Evolutionary conservation across 768 basidiomycete species (phyloP), one percentile per base, ranked within the genome.

Genomic region (Trametes villosa): DNA sequence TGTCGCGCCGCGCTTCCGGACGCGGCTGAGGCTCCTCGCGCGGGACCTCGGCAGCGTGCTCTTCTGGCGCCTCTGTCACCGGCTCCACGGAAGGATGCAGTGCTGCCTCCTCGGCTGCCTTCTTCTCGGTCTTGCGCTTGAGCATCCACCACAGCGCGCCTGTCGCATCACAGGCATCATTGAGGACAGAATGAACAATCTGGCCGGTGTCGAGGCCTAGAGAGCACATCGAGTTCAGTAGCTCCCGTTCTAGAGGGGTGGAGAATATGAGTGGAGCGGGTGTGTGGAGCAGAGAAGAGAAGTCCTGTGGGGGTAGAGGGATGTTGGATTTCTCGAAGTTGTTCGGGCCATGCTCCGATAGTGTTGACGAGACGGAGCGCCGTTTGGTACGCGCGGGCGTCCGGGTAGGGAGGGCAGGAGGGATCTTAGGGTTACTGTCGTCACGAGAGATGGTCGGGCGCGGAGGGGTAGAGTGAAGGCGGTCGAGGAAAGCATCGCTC

Each of bases 121-220:
- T 83, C 75, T 86, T 78, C 84, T 82, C 94, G 20, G 86, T 84
- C 68, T 87, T 95, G 72, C 87, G 84, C 72, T 87, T 89, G 49
- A 98, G 78, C 83, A 96, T 92, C 97, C 97, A 99, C 96, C 96
- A 99, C 9, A 93, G 75, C 1, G 96, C 93, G 9, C 94, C 90
- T 13, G 91, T 83, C 0, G 91, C 84, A 74, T 99, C 96, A 68
- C 96, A 99, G 0, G 96, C 96, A 74, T 98, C 86, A 29, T 83
- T 88, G 46, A 91, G 79, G 13, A 98, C 97, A 0, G 91, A 93
- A 71, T 98, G 96, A n/a, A 89, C 88, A 50, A 98, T 89, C 75
- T 99, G 96, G 17, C 91, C 93, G 0, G 91, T 92, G 73, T 98
- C 97, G 61, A 99, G 86, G 0, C 97, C 96, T 6, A 97, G 77